A percentile compares a stretch with the other conserved stretches of the same genome.
phyloP scores from a whole-genome alignment of 148 eudicot species.

The Rhododendron kiyosumense region DNA sequence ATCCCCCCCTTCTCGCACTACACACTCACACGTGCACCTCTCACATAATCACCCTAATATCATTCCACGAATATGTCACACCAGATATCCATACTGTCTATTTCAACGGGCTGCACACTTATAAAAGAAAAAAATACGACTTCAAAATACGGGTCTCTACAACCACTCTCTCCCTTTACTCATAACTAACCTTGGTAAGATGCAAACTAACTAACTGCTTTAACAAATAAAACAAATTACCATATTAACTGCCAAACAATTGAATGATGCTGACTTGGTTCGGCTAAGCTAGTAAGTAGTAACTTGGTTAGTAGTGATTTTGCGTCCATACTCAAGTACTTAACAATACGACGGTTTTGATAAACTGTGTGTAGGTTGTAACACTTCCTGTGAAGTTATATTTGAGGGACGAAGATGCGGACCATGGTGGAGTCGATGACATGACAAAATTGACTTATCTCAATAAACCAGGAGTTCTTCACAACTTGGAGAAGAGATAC shows the following conservation, averaged over 20 bases:
- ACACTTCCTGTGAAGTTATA: slow-evolving; percentile 58
- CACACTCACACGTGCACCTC: too few relatives aligned
- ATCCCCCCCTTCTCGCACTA: too few relatives aligned
- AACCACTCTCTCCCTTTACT: background rate
- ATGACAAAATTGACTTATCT: slow-evolving; percentile 94
- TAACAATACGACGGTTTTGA: background rate
- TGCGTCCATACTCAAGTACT: background rate
- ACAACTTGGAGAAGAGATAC: slow-evolving; percentile 92
- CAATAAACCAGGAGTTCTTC: slow-evolving; percentile 95
- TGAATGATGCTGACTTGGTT: background rate
- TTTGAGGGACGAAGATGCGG: slow-evolving; percentile 80
- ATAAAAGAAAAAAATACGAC: too few relatives aligned
- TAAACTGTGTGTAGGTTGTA: slow-evolving; percentile 41
- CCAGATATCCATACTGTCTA: too few relatives aligned
- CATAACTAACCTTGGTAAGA: background rate
- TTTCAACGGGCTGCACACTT: too few relatives aligned
- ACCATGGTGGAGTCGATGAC: slow-evolving; percentile 97
- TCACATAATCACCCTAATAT: too few relatives aligned
- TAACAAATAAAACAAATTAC: background rate
- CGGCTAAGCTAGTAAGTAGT: background rate
- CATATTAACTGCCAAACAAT: background rate
- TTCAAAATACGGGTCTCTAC: too few relatives aligned
- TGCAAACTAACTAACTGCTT: background rate
- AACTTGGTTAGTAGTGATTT: background rate
- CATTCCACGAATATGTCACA: too few relatives aligned